Evolutionary conservation across 1,284 basidiomycete genomes (phyloP).

Genomic region (Pseudozyma pruni): DNA sequence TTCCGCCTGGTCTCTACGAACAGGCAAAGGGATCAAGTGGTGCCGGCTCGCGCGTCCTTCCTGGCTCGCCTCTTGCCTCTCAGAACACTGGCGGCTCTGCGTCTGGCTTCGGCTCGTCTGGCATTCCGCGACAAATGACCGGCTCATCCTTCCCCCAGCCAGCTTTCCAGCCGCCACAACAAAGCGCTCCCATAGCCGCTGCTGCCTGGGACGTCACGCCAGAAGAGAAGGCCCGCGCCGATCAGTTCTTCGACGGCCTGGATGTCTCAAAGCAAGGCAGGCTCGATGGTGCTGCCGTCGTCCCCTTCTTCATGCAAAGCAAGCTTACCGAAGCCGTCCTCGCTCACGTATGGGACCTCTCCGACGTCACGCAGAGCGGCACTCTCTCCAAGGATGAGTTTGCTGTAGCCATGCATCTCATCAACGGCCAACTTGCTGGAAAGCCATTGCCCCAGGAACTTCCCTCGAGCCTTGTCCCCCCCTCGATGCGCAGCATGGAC

Average conservation of each 20-base stretch:
- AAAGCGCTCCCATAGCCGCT: constrained; percentile 42
- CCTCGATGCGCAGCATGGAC: constrained; percentile 74
- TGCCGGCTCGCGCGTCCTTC: constrained; percentile 31
- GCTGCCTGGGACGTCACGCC: constrained; percentile 85
- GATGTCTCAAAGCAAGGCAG: constrained; percentile 81
- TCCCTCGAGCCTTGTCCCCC: constrained; percentile 82
- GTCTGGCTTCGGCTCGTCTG: constrained; percentile 31
- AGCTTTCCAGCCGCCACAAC: constrained; percentile 71
- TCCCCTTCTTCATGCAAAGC: constrained; percentile 94
- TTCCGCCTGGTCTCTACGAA: constrained; percentile 93
- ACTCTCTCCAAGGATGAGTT: constrained; percentile 90
- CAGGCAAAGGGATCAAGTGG: constrained; percentile 70
- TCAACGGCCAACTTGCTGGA: constrained; percentile 87
- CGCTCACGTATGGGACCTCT: constrained; percentile 94
- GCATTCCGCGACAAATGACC: constrained; percentile 49
- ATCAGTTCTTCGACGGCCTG: constrained; percentile 84
- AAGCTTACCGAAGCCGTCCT: constrained; percentile 84
- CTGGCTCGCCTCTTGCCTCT: constrained; percentile 43
- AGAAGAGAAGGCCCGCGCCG: constrained; percentile 81
- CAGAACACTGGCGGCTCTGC: constrained; percentile 57
- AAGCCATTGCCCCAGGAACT: constrained; percentile 77
- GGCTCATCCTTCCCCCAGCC: constrained; percentile 68
- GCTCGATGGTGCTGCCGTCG: constrained; percentile 92
- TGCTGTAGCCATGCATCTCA: constrained; percentile 94
- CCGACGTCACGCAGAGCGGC: constrained; percentile 90